Percentiles rank a stretch among this genome's conserved stretches.
Conservation (phyloP, 2,329 filamentous ascomycete species). For the Alternaria sp. region DNA sequence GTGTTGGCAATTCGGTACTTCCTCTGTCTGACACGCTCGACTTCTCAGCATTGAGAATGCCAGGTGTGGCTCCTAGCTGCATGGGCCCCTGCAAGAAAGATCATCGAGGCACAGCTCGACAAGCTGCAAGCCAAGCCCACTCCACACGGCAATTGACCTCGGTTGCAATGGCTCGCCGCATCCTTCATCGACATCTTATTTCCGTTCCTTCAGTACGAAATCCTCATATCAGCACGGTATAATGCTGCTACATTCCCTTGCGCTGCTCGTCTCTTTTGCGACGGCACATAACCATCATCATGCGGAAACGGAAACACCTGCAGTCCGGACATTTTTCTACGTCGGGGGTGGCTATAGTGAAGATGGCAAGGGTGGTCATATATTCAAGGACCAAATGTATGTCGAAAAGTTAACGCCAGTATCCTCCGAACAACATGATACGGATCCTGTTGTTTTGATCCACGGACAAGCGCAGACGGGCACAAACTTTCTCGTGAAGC, state of each 20-base stretch:
- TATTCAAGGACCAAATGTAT: slow-evolving; percentile 31
- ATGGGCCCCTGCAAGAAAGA: not conserved
- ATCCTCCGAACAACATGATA: not conserved
- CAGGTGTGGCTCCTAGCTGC: not conserved
- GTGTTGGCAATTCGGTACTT: not conserved
- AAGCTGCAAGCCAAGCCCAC: not conserved
- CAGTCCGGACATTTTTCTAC: slow-evolving; percentile 24
- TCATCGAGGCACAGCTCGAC: not conserved
- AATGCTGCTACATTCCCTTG: not conserved
- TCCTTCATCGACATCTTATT: not conserved
- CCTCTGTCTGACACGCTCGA: not conserved
- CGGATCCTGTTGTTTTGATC: slow-evolving; percentile 16
- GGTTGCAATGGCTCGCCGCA: not conserved
- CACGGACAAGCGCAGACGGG: slow-evolving; percentile 24
- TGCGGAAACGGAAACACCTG: not conserved
- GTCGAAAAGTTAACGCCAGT: slow-evolving; percentile 16
- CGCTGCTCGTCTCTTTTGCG: not conserved
- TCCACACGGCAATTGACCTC: not conserved
- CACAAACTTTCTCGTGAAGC: slow-evolving; percentile 49
- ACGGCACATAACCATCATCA: not conserved
- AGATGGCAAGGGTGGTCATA: slow-evolving; percentile 16
- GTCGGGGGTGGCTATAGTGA: slow-evolving; percentile 24
- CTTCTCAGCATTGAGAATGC: not conserved
- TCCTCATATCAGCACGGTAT: not conserved
- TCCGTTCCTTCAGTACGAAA: not conserved